A percentile compares a stretch with the other conserved stretches of the same genome.
Evolutionary conservation across 192 early-diverging fungal species (phyloP).

Genomic region (Spinellus fusiger): DNA sequence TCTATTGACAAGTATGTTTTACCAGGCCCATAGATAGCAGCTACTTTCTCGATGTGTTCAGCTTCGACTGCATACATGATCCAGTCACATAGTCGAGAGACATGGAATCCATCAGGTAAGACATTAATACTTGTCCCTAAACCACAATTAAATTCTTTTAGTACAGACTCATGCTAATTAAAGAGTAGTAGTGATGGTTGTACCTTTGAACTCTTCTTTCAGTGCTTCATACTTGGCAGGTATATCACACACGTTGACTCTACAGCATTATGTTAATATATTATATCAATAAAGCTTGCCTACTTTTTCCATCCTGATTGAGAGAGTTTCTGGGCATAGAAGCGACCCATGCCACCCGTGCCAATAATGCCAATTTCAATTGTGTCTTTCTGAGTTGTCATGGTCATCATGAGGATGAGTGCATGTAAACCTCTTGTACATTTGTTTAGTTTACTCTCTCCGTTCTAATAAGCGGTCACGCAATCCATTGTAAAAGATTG

Average conservation of each 20-base stretch:
- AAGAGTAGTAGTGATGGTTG: too few species aligned
- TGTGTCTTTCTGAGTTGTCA: slow-evolving; percentile 41
- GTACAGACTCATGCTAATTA: not conserved
- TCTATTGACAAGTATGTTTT: slow-evolving; percentile 12
- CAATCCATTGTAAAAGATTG: too few species aligned
- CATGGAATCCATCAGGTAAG: slow-evolving; percentile 74
- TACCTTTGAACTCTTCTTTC: slow-evolving; percentile 49
- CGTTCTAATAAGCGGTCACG: too few species aligned
- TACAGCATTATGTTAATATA: too few species aligned
- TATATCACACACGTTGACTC: slow-evolving; percentile 85
- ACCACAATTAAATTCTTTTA: not conserved
- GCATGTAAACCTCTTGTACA: too few species aligned
- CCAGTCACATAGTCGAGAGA: slow-evolving; percentile 79
- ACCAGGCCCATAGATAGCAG: slow-evolving; percentile 79
- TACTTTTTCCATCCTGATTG: slow-evolving; percentile 77
- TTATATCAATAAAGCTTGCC: not conserved
- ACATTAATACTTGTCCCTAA: slow-evolving; percentile 52
- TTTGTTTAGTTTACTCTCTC: too few species aligned
- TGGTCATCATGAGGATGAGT: too few species aligned
- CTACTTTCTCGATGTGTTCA: slow-evolving; percentile 75
- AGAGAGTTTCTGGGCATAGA: slow-evolving; percentile 74
- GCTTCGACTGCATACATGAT: slow-evolving; percentile 96
- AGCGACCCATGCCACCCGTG: slow-evolving; percentile 90
- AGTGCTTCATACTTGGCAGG: slow-evolving; percentile 71
- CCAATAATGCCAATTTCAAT: slow-evolving; percentile 90